Percentiles rank a stretch among this genome's conserved stretches.
Evolutionary conservation across 331 rosid species (phyloP).

Genomic region (Phaseolus coccineus): DNA sequence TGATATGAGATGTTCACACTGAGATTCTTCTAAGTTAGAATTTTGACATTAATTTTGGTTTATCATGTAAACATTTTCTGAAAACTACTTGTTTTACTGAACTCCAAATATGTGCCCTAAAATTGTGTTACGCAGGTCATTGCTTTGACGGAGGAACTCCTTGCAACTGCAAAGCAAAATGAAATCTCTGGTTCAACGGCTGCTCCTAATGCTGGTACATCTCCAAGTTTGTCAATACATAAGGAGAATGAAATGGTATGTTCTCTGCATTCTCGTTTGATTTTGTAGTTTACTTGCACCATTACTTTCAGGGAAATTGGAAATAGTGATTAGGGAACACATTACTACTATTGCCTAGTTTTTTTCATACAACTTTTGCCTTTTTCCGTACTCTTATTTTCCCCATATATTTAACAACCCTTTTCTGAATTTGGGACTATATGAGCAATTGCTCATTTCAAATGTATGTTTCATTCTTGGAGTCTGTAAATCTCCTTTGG

Average conservation of each 20-base stretch:
- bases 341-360: not conserved
- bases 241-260: slow-evolving; percentile 59
- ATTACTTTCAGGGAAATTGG: not conserved
- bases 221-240: slow-evolving; percentile 56
- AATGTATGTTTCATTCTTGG: slow-evolving; percentile 9
- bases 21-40: slow-evolving; percentile 81
- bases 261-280: slow-evolving; percentile 22
- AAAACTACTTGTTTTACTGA: slow-evolving; percentile 40
- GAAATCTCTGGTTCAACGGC: slow-evolving; percentile 59
- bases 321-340: not conserved
- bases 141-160: slow-evolving; percentile 89
- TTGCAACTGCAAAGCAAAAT: slow-evolving; percentile 82
- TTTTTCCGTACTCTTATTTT: not conserved
- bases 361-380: not conserved
- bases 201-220: slow-evolving; percentile 48
- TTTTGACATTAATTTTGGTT: slow-evolving; percentile 59
- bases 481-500: not conserved
- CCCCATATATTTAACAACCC: not conserved
- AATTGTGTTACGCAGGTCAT: slow-evolving; percentile 71
- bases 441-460: not conserved
- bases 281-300: slow-evolving; percentile 1
- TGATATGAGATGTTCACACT: slow-evolving; percentile 77
- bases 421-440: not conserved
- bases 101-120: slow-evolving; percentile 58
- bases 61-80: slow-evolving; percentile 41